phyloP scores from a whole-genome alignment of 169 alveolate species.

The Neospora caninum region DNA sequence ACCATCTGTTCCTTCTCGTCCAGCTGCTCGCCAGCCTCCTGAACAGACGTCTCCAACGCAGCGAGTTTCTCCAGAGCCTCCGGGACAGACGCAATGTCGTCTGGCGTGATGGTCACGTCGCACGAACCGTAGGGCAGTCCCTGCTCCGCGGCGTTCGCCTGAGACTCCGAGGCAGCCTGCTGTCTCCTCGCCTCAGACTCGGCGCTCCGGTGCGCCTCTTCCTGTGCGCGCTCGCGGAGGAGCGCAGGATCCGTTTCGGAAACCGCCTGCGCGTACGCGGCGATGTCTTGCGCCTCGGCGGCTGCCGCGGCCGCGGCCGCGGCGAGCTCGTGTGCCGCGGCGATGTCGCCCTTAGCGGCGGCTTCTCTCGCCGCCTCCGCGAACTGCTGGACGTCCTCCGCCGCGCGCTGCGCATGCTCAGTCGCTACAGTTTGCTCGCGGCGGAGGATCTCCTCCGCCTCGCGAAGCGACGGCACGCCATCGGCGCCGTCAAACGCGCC shows the following conservation, averaged over 20 bases:
- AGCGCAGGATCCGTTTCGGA: conserved; percentile 5
- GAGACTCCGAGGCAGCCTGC: too few species aligned
- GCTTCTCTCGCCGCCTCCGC: conserved; percentile 33
- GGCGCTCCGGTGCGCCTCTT: not conserved
- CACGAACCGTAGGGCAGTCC: not conserved
- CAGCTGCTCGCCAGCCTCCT: not conserved
- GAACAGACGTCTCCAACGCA: not conserved
- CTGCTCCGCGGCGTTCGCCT: too few species aligned
- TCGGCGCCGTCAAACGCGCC: not conserved
- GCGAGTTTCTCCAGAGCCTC: conserved; percentile 1
- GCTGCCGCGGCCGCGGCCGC: conserved; percentile 46
- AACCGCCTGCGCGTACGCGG: conserved; percentile 33
- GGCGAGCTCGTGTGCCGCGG: conserved; percentile 20
- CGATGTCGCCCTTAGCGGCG: conserved; percentile 26
- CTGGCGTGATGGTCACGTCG: not conserved
- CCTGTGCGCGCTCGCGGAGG: not conserved
- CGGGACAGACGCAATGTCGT: not conserved
- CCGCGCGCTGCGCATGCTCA: conserved; percentile 17
- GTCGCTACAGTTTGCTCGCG: conserved; percentile 20
- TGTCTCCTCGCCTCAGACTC: too few species aligned
- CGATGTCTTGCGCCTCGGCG: conserved; percentile 10
- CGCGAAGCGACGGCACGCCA: not conserved
- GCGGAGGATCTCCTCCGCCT: conserved; percentile 24
- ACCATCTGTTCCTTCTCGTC: not conserved
- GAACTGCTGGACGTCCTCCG: conserved; percentile 48